Conservation (phyloP, 1,139 yeast genomes). For the Sugiyamaella japonica region DNA sequence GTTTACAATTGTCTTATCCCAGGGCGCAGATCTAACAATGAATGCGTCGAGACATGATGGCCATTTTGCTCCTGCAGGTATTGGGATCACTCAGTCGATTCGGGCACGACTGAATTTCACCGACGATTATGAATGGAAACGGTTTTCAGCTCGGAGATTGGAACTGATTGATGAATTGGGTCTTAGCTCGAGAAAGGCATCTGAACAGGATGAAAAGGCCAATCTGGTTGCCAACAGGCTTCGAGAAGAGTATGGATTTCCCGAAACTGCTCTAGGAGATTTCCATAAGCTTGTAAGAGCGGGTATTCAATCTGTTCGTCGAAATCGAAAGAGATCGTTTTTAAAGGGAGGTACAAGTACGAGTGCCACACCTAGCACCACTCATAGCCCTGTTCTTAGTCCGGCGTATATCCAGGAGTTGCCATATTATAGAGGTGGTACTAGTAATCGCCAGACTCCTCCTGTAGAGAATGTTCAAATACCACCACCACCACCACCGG, state of each 20-base stretch:
- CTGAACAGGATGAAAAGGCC: conserved; percentile 86
- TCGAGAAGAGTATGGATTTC: conserved; percentile 73
- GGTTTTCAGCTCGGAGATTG: conserved; percentile 81
- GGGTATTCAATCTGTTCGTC: conserved; percentile 78
- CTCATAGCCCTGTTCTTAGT: neutral
- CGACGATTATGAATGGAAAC: conserved; percentile 85
- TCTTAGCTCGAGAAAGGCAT: conserved; percentile 76
- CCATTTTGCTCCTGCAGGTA: conserved; percentile 10
- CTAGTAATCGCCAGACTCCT: neutral
- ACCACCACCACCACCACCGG: neutral
- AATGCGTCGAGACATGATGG: neutral
- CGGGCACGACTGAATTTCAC: conserved; percentile 70
- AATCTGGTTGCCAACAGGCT: conserved; percentile 72
- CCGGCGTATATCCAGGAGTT: neutral
- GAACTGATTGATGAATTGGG: conserved; percentile 83
- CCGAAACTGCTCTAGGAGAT: conserved; percentile 57
- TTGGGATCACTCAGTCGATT: conserved; percentile 60
- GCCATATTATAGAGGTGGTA: neutral
- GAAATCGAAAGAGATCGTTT: conserved; percentile 59
- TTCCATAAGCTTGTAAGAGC: conserved; percentile 90
- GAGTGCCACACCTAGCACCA: neutral
- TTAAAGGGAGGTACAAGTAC: conserved; percentile 4
- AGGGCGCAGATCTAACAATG: no score
- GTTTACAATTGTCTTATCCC: no score
- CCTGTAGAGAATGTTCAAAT: neutral